Evolutionary conservation across 2,329 filamentous ascomycete genomes (phyloP).

Genomic region (Claviceps pazoutovae): DNA sequence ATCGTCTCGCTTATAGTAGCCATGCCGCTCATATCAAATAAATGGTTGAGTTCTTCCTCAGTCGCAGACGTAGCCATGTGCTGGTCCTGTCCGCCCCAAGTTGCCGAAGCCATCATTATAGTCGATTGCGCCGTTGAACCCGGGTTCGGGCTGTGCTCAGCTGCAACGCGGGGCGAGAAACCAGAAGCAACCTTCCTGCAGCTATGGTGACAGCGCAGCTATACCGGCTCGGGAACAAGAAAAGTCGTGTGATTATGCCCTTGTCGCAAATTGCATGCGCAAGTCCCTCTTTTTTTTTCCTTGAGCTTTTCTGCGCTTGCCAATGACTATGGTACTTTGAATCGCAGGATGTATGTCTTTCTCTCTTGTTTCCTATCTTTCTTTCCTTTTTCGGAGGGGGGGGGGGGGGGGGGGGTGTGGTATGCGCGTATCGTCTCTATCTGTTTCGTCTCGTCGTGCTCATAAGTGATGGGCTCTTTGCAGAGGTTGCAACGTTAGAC

Average conservation of each 20-base stretch:
- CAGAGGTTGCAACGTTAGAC: too few relatives aligned
- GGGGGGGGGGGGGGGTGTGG: background rate
- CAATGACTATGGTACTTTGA: too few relatives aligned
- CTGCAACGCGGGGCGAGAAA: background rate
- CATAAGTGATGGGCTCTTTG: too few relatives aligned
- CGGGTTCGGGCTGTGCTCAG: background rate
- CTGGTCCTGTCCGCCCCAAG: conserved; percentile 45
- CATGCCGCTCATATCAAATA: conserved; percentile 46
- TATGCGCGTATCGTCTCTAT: too few relatives aligned
- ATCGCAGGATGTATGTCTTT: background rate
- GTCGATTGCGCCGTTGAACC: background rate
- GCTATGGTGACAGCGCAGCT: too few relatives aligned
- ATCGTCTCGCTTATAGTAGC: conserved; percentile 37
- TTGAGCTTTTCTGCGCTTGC: background rate
- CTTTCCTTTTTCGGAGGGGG: background rate
- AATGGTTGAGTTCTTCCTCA: conserved; percentile 52
- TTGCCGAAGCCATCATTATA: conserved; percentile 36
- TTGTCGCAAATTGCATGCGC: background rate
- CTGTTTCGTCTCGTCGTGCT: too few relatives aligned
- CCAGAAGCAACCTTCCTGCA: background rate
- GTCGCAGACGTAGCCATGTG: conserved; percentile 29
- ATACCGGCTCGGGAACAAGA: background rate
- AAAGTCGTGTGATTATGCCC: background rate
- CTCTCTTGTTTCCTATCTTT: background rate
- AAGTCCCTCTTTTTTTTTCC: background rate